Evolutionary conservation across 2,329 filamentous ascomycete genomes (phyloP), one percentile per base, ranked within the genome.

Genomic region (Sordariomycetes sp.): DNA sequence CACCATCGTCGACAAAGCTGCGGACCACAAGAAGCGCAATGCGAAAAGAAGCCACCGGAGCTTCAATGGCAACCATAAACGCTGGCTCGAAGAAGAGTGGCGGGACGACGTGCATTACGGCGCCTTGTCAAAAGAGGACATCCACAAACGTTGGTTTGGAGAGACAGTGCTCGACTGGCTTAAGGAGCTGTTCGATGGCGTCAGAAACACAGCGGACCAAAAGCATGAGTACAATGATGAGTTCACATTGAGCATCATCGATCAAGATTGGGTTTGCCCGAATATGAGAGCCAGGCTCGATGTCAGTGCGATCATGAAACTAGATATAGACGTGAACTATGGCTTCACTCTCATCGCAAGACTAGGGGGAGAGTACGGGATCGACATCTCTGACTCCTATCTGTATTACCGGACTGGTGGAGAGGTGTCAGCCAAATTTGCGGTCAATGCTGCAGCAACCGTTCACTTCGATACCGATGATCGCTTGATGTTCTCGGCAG

Each of bases 21-120:
- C 26, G 14, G 18, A 39, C 34, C 17, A 32, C 32, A 21, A 28
- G 5, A 38, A 39, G 17, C 21, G 31, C 14, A 28, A 30, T 27
- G 2, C 21, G 2, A 46, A 58, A 43, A 47, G 55, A 2, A 44
- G 44, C 4, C 46, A 56, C 6, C 34, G 41, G 1, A 51, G 55
- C 7, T 35, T 50, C 11, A 41, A 46, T 3, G 45, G 50, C 1
- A 58, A 50, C 38, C 57, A 50, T 15, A 44, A 41, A 17, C 46
- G 54, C 14, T 62, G 53, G 56, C 50, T 63, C 3, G 58, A 63
- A 37, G 53, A 60, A 3, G 55, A 55, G 38, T 61, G 43, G 40
- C 47, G 56, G 1, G 50, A 61, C 17, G 57, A 54, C 41, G 37
- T 39, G 15, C 50, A 60, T 32, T 42, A 42, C 32, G 46, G 45